A percentile compares a stretch with the other conserved stretches of the same genome.
These are phyloP conservation scores for Podila horticola DNA, from an alignment of 192 early-diverging fungal genomes.

Conservation along the genomic window DNA sequence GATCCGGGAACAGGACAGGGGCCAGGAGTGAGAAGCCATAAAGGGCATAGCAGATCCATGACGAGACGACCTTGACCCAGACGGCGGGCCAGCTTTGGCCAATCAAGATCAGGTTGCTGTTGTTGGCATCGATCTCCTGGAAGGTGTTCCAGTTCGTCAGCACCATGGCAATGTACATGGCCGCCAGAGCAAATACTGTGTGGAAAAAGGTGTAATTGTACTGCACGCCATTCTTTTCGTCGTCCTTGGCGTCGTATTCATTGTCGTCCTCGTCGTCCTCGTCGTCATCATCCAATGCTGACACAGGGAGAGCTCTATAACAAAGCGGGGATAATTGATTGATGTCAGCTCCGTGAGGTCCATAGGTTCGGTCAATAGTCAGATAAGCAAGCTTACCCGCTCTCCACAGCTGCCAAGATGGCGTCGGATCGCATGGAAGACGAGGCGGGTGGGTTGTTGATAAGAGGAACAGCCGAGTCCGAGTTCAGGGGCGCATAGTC, in stretches of 20 bases:
- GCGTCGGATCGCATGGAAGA: conserved; percentile 48
- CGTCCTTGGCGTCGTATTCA: conserved; percentile 70
- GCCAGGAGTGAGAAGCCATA: conserved; percentile 89
- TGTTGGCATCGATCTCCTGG: conserved; percentile 21
- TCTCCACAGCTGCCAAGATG: conserved; percentile 64
- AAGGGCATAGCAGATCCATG: conserved; percentile 76
- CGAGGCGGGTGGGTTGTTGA: conserved; percentile 51
- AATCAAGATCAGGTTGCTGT: conserved; percentile 72
- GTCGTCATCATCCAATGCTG: conserved; percentile 71
- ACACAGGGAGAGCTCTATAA: conserved; percentile 78
- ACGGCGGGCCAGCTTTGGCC: conserved; percentile 91
- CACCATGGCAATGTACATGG: conserved; percentile 96
- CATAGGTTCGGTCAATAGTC: no score
- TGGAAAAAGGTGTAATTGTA: conserved; percentile 96
- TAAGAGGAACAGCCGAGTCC: conserved; percentile 61
- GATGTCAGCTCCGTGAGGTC: background rate
- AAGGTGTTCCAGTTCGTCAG: conserved; percentile 83
- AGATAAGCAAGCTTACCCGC: conserved; percentile 51
- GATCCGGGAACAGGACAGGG: conserved; percentile 88
- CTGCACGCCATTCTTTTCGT: conserved; percentile 82
- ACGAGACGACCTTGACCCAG: conserved; percentile 91
- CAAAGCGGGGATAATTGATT: background rate
- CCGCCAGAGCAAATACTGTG: conserved; percentile 86
- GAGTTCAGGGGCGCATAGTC: conserved; percentile 68
- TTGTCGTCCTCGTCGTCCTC: conserved; percentile 72